phyloP scores from a whole-genome alignment of 2,329 filamentous ascomycete species.

The Nemania diffusa region DNA sequence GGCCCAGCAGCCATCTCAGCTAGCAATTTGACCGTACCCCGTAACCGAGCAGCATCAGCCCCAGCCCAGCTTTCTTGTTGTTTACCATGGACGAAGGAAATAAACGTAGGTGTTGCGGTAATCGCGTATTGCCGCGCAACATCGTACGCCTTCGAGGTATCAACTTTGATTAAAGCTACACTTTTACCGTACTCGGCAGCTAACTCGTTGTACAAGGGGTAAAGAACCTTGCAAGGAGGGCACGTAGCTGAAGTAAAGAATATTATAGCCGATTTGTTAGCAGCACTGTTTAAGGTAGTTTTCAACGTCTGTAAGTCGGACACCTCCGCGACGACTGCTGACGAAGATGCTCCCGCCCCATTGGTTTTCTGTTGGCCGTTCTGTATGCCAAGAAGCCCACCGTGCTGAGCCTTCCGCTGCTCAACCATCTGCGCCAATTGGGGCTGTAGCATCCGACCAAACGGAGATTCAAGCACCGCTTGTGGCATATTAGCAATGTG shows the following conservation, averaged over 20 bases:
- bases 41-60: slow-evolving; percentile 74
- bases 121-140: slow-evolving; percentile 74
- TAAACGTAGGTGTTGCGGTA: slow-evolving; percentile 85
- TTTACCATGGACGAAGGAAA: slow-evolving; percentile 81
- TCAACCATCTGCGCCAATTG: slow-evolving; percentile 67
- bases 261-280: slow-evolving; percentile 77
- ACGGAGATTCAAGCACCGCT: slow-evolving; percentile 84
- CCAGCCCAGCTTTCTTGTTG: slow-evolving; percentile 85
- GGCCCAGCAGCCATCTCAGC: slow-evolving; percentile 76
- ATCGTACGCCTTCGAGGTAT: slow-evolving; percentile 74
- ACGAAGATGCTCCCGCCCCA: slow-evolving; percentile 33
- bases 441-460: slow-evolving; percentile 87
- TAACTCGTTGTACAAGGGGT: slow-evolving; percentile 83
- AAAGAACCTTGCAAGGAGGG: slow-evolving; percentile 82
- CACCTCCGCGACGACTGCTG: slow-evolving; percentile 66
- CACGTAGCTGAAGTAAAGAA: slow-evolving; percentile 95
- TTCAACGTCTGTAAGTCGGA: slow-evolving; percentile 70
- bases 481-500: slow-evolving; percentile 88
- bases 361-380: slow-evolving; percentile 47
- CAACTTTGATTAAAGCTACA: slow-evolving; percentile 82
- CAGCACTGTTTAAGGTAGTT: slow-evolving; percentile 66
- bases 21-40: slow-evolving; percentile 77
- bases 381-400: slow-evolving; percentile 64
- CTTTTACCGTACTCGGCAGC: slow-evolving; percentile 77
- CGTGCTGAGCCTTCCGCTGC: slow-evolving; percentile 59